A percentile compares a stretch with the other conserved stretches of the same genome.
Conservation (phyloP, 129 eudicot genomes). For the Chrysanthemum lavandulifolium region DNA sequence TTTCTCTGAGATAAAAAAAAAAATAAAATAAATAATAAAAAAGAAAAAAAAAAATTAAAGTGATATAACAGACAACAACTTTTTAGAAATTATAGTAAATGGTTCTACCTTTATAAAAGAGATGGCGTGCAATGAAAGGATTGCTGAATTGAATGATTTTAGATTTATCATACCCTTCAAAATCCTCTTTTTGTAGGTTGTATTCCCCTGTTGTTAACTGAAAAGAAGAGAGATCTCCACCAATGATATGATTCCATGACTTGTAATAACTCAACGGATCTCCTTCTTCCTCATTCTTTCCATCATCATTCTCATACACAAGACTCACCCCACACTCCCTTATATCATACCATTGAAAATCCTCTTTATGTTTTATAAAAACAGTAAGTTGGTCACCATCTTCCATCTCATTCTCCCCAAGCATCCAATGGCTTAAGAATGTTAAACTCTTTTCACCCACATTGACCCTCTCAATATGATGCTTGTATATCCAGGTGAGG, state of each 20-base stretch:
- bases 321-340: not conserved
- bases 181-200: not conserved
- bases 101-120: no score
- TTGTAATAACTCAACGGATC: not conserved
- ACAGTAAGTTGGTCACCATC: not conserved
- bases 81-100: no score
- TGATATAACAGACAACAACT: no score
- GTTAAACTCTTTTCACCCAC: not conserved
- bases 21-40: no score
- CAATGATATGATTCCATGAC: conserved; percentile 2
- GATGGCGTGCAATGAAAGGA: no score
- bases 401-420: conserved; percentile 4
- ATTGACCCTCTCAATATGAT: not conserved
- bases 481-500: not conserved
- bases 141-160: no score
- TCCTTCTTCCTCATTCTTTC: not conserved
- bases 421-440: conserved; percentile 6
- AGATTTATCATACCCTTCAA: not conserved
- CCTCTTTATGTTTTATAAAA: not conserved
- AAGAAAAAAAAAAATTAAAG: no score
- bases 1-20: no score
- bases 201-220: not conserved
- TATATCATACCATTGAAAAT: not conserved
- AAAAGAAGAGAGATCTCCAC: conserved; percentile 1
- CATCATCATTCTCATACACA: not conserved